These are phyloP conservation scores for Rostrohypoxylon terebratum DNA, from an alignment of 495 filamentous ascomycete species.

Conservation along the genomic window DNA sequence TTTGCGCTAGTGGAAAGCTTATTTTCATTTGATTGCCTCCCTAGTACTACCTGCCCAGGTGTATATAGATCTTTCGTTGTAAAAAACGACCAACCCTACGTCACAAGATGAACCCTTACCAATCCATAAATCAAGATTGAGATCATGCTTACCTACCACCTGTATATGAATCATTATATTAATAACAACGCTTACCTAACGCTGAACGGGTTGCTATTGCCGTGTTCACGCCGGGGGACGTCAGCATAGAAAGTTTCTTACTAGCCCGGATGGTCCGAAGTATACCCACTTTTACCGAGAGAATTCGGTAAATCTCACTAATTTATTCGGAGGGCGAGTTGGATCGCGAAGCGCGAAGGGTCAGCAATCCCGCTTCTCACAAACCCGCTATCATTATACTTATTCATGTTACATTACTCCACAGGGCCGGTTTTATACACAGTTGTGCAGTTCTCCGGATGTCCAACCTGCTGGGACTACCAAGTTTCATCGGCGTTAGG, in stretches of 20 bases:
- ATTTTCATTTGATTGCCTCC: not conserved
- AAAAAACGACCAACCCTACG: not conserved
- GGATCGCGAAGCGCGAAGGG: constrained; percentile 22
- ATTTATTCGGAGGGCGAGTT: constrained; percentile 10
- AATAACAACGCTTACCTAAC: not conserved
- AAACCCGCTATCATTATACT: not conserved
- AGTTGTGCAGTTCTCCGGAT: not conserved
- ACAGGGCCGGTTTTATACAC: not conserved
- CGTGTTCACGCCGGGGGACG: not conserved
- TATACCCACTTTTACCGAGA: constrained; percentile 19
- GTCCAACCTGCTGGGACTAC: not conserved
- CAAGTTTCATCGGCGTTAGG: not conserved
- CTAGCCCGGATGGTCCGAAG: constrained; percentile 2
- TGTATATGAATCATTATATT: not conserved
- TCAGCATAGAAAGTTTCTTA: not conserved
- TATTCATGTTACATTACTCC: not conserved
- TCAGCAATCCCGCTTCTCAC: not conserved
- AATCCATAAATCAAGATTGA: not conserved
- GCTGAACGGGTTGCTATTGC: not conserved
- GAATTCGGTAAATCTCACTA: constrained; percentile 2
- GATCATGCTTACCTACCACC: not conserved
- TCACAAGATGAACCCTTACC: not conserved
- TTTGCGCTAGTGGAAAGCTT: not conserved
- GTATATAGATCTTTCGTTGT: too few species aligned
- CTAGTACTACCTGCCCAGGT: too few species aligned